A percentile compares a stretch with the other conserved stretches of the same genome.
Evolutionary conservation across 2,329 filamentous ascomycete genomes (phyloP).

Genomic region (Talaromyces islandicus): DNA sequence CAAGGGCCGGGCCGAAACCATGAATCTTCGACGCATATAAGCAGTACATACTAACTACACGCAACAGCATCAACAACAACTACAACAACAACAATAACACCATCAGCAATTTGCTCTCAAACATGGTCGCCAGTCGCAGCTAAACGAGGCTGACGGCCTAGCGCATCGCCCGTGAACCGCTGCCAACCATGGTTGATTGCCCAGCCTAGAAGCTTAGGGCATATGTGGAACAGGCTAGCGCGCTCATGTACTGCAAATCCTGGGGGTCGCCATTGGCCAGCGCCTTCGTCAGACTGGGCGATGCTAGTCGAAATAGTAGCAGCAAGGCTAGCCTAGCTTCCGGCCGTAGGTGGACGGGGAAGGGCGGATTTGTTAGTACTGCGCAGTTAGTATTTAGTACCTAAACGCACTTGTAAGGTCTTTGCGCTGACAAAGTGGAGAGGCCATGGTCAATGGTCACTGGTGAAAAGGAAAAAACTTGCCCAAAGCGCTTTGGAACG

Average conservation of each 20-base stretch:
- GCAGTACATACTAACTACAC: too few species aligned
- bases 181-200: not conserved
- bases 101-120: not conserved
- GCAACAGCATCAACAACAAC: not conserved
- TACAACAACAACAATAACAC: not conserved
- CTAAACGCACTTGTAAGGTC: not conserved
- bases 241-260: conserved; percentile 10
- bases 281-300: not conserved
- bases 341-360: not conserved
- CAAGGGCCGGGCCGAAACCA: not conserved
- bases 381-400: too few species aligned
- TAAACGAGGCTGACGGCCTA: not conserved
- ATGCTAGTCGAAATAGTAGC: not conserved
- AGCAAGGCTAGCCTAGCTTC: not conserved
- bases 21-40: not conserved
- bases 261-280: not conserved
- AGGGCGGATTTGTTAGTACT: not conserved
- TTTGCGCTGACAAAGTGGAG: not conserved
- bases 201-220: conserved; percentile 1
- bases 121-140: not conserved
- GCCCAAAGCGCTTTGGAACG: not conserved
- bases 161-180: not conserved
- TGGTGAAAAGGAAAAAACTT: too few species aligned
- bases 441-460: too few species aligned
- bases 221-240: not conserved